Percentiles rank a stretch among this genome's conserved stretches.
phyloP scores from a whole-genome alignment of 306 rosid species.

The Echinosophora koreensis region DNA sequence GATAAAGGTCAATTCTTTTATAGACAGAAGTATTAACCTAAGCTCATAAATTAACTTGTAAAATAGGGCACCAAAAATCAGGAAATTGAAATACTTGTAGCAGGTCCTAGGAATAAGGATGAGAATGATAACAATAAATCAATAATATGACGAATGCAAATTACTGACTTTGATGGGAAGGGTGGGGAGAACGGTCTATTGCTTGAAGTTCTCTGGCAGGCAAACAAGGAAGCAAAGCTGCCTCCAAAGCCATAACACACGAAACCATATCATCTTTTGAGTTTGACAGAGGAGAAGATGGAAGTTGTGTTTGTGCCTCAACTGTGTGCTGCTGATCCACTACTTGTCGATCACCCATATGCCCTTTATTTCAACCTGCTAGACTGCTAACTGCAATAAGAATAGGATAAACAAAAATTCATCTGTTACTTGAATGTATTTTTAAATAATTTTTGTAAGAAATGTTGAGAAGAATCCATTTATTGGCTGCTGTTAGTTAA shows the following conservation, averaged over 20 bases:
- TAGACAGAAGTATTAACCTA: background rate
- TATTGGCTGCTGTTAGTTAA: too few relatives aligned
- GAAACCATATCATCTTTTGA: slow-evolving; percentile 82
- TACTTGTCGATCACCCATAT: slow-evolving; percentile 78
- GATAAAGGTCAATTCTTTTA: background rate
- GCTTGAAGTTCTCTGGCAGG: slow-evolving; percentile 98
- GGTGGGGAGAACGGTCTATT: slow-evolving; percentile 93
- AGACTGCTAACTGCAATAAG: slow-evolving; percentile 33
- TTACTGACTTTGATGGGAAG: slow-evolving; percentile 93
- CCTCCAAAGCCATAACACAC: slow-evolving; percentile 81
- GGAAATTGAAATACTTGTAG: background rate
- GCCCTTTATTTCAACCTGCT: slow-evolving; percentile 8
- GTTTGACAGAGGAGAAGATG: slow-evolving; percentile 67
- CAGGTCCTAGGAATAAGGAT: background rate
- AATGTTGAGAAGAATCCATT: too few relatives aligned
- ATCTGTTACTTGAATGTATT: background rate
- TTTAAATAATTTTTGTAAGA: too few relatives aligned
- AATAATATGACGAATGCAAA: background rate
- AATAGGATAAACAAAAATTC: background rate
- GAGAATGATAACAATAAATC: background rate
- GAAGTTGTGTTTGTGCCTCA: slow-evolving; percentile 60
- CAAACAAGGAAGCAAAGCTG: slow-evolving; percentile 96
- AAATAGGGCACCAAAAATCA: background rate
- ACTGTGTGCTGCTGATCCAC: slow-evolving; percentile 61
- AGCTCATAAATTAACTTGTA: background rate